Evolutionary conservation across 164 flowering plant species (phyloP), one percentile per base, ranked within the genome.

Genomic region (Annona cherimola): DNA sequence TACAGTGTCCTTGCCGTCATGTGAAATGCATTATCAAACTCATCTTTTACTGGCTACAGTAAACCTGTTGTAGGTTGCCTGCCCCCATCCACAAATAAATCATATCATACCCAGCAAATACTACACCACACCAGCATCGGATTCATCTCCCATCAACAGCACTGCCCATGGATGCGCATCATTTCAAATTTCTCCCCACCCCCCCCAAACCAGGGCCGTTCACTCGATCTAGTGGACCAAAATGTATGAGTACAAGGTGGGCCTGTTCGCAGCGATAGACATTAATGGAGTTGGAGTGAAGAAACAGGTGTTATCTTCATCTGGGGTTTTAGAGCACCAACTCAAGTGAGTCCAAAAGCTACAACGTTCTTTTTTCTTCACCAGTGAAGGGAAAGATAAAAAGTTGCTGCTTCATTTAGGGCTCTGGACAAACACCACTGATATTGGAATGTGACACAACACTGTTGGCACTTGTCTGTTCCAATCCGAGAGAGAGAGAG

Each of bases 391-490:
- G 57, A 63, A 40, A 40, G 66, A 4, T 9, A 42, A 63, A 63
- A 62, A 63, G 8, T 12, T 26, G 14, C 16, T 5, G 6, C 66
- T 20, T 63, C 40, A 5, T 63, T 63, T 63, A n/a, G 11, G 40
- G 6, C 66, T 5, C 5, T 26, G 43, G 43, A 63, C 42, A 63
- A 26, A 26, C 43, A 40, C 14, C 66, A 12, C 8, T 45, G 60
- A 68, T 46, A 50, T 3, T 68, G 70, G 59, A 18, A 45, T 68
- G 41, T 68, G 70, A 68, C 12, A 19, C 20, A 12, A 68, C 39
- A 45, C 2, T 1, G 14, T 4, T 50, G 41, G 11, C 70, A 68
- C 45, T n/a, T 46, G 60, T 19, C 5, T 46, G 55, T 46, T 12
- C 2, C 14, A 46, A 5, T 8, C 11, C 12, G 0, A 46, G 12